These are phyloP conservation scores for Capronia americana DNA, from an alignment of 2,329 filamentous ascomycete genomes.

Conservation along the genomic window DNA sequence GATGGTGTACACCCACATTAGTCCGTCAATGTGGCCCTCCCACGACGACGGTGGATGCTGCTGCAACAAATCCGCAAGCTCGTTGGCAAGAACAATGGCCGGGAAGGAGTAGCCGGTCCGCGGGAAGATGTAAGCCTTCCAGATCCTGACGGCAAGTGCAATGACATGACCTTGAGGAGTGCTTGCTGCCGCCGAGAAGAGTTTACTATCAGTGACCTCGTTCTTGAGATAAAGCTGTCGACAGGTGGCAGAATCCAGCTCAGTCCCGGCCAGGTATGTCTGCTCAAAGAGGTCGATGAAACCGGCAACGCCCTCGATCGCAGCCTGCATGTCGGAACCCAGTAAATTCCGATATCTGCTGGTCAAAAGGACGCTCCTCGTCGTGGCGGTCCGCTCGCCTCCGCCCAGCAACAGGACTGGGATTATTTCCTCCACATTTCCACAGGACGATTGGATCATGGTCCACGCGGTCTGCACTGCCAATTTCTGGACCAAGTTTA, in stretches of 20 bases:
- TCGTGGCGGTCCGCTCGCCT: neutral
- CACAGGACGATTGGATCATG: neutral
- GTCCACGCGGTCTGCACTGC: neutral
- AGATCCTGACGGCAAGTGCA: neutral
- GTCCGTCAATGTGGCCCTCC: constrained; percentile 3
- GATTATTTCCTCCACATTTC: neutral
- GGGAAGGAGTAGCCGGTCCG: neutral
- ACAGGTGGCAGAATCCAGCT: neutral
- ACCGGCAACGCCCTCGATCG: neutral
- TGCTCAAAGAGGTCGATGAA: neutral
- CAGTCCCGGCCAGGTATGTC: neutral
- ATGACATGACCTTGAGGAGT: neutral
- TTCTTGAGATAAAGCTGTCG: neutral
- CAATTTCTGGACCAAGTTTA: neutral
- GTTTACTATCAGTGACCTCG: neutral
- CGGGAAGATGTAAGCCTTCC: constrained; percentile 2
- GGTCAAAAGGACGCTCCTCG: neutral
- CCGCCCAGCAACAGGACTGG: neutral
- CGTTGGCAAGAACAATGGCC: neutral
- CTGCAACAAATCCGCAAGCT: neutral
- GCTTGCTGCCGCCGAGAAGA: neutral
- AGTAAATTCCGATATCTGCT: neutral
- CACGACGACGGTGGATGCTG: neutral
- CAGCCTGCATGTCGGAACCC: neutral
- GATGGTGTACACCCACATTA: constrained; percentile 2